Base-by-base conservation (phyloP, 768 basidiomycete species). In the Agaricus bisporus region DNA sequence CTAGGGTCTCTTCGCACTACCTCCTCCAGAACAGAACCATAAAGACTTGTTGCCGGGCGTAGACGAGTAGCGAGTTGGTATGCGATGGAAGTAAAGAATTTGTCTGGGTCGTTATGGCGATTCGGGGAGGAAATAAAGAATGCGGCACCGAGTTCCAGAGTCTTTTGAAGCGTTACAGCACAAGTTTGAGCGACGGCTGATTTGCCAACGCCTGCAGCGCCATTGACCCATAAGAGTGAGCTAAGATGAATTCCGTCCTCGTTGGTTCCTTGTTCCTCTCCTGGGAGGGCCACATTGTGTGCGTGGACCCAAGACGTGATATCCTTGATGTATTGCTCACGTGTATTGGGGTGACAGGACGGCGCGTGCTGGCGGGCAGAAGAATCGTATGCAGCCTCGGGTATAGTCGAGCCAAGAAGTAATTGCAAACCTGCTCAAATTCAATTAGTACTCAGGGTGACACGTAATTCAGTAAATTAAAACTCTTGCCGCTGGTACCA, bases 71-170 rank as follows among this genome's bases (percentile, higher is more conserved):
- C 58, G 1, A 73, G 55, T 36, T 72, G 71, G 3, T 60, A 65
- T 1, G 64, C 66, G 26, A 73, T 49, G 0, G 71, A 69, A 1
- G 69, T 56, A 7, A 71, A 48, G 4, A 73, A 56, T 26, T 51
- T 58, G 2, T 60, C 61, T 8, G 59, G 58, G 1, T 60, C 62
- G 10, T 68, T 58, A 22, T 58, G 61, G 8, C 56, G 41, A 35
- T 65, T 64, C 12, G 61, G 58, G n/a, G 64, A 56, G 0, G 65
- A 70, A 59, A 72, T 70, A 56, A 72, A 72, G 58, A 69, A 73
- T 44, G 65, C 67, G 0, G 66, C 69, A 28, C 65, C 66, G 9
- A 71, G 61, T 5, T 14, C 47, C 15, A 51, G 57, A 29, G 22
- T 20, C 32, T 41, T 54, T 50, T 39, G 59, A 25, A 63, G 58